Evolutionary conservation across 306 rosid genomes (phyloP).

Genomic region (Vigna nakashimae): DNA sequence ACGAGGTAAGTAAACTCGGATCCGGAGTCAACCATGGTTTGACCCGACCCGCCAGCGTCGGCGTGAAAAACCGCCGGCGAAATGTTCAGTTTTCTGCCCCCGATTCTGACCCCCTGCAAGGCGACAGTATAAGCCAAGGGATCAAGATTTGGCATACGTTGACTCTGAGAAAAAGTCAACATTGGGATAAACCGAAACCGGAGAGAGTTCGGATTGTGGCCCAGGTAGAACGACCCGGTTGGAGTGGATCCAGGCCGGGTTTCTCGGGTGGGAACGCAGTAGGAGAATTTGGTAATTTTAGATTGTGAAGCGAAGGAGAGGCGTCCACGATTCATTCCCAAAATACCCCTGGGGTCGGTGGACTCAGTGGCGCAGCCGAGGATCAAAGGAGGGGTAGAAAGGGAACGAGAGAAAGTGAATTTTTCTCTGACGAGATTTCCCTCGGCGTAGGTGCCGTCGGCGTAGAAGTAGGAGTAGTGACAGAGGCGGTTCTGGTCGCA

Average conservation of each 20-base stretch:
- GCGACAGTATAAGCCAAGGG: slow-evolving; percentile 75
- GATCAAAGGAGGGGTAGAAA: slow-evolving; percentile 72
- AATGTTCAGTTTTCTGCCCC: slow-evolving; percentile 50
- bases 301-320: slow-evolving; percentile 83
- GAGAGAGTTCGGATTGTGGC: slow-evolving; percentile 70
- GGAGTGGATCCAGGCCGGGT: slow-evolving; percentile 49
- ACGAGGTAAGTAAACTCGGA: slow-evolving; percentile 79
- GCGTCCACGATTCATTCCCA: slow-evolving; percentile 84
- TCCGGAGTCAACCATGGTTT: slow-evolving; percentile 91
- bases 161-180: slow-evolving; percentile 56
- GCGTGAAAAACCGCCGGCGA: slow-evolving; percentile 60
- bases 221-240: slow-evolving; percentile 77
- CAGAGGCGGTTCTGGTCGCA: slow-evolving; percentile 95
- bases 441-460: slow-evolving; percentile 92
- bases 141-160: slow-evolving; percentile 85
- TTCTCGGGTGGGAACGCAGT: slow-evolving; percentile 68
- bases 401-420: slow-evolving; percentile 65
- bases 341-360: slow-evolving; percentile 78
- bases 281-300: slow-evolving; percentile 73
- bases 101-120: slow-evolving; percentile 72
- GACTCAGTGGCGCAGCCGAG: slow-evolving; percentile 89
- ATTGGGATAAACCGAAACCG: slow-evolving; percentile 54
- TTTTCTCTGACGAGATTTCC: slow-evolving; percentile 91
- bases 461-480: slow-evolving; percentile 92
- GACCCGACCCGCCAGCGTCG: slow-evolving; percentile 79